Percentiles rank a stretch among this genome's conserved stretches.
These are phyloP conservation scores for Emergomyces orientalis DNA, from an alignment of 2,329 filamentous ascomycete species.

Conservation along the genomic window DNA sequence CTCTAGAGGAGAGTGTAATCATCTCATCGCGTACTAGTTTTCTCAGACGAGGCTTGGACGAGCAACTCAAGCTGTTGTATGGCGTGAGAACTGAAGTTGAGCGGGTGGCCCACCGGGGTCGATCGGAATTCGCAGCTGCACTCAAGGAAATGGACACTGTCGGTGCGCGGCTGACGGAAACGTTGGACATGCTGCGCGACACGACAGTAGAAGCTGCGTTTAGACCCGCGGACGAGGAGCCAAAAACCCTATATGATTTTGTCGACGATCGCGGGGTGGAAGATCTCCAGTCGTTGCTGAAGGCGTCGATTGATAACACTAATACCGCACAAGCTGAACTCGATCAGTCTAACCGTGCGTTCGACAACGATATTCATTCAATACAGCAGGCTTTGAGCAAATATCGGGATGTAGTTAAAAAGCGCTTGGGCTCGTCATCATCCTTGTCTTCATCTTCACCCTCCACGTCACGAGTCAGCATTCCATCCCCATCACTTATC, in stretches of 20 bases:
- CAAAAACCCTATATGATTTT: conserved; percentile 55
- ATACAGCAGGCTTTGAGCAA: conserved; percentile 51
- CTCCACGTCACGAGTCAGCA: conserved; percentile 23
- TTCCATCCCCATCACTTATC: conserved; percentile 36
- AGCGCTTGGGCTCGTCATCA: conserved; percentile 9
- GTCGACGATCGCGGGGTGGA: conserved; percentile 55
- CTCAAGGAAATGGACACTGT: conserved; percentile 51
- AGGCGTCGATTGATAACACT: conserved; percentile 52
- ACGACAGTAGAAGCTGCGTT: conserved; percentile 52
- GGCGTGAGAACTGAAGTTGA: conserved; percentile 37
- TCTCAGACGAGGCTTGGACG: conserved; percentile 51
- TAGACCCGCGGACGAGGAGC: conserved; percentile 39
- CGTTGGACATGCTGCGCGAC: conserved; percentile 46
- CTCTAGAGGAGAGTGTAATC: conserved; percentile 69
- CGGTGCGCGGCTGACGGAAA: conserved; percentile 48
- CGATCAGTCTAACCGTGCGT: conserved; percentile 49
- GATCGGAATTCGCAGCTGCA: conserved; percentile 39
- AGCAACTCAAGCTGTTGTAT: conserved; percentile 38
- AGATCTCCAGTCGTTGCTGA: conserved; percentile 47
- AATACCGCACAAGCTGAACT: conserved; percentile 52
- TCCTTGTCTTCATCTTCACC: conserved; percentile 29
- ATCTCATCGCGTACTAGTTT: conserved; percentile 62
- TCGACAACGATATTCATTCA: conserved; percentile 62
- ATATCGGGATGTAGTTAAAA: conserved; percentile 30
- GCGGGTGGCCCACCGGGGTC: conserved; percentile 34